phyloP scores from a whole-genome alignment of 139 green algal genomes.

The Klebsormidium nitens region DNA sequence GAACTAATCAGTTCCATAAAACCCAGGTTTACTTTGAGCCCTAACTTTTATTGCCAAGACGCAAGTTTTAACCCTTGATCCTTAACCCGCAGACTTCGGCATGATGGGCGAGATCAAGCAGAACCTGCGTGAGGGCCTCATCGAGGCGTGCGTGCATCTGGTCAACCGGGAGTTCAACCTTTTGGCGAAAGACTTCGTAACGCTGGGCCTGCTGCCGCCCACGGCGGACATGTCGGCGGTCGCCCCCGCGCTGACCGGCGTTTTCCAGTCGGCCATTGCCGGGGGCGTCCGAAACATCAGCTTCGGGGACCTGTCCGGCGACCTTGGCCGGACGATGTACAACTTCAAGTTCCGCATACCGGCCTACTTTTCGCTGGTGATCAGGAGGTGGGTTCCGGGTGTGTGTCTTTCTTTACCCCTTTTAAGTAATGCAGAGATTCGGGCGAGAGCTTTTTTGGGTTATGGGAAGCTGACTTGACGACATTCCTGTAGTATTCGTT shows the following conservation, averaged over 20 bases:
- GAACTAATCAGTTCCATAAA: too few relatives aligned
- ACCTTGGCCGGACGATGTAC: constrained; percentile 34
- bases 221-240: constrained; percentile 6
- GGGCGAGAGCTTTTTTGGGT: too few relatives aligned
- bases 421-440: too few relatives aligned
- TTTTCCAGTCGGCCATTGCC: constrained; percentile 26
- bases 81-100: constrained; percentile 32
- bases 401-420: too few relatives aligned
- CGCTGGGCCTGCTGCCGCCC: constrained; percentile 22
- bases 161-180: constrained; percentile 31
- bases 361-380: constrained; percentile 32
- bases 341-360: constrained; percentile 38
- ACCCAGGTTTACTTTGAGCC: too few relatives aligned
- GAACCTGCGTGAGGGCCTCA: constrained; percentile 21
- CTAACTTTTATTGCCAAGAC: too few relatives aligned
- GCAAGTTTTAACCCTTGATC: too few relatives aligned
- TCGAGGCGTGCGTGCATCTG: constrained; percentile 34
- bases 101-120: constrained; percentile 35
- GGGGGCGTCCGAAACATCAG: constrained; percentile 35
- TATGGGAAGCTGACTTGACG: too few relatives aligned
- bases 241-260: constrained; percentile 18
- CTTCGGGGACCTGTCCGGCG: constrained; percentile 31
- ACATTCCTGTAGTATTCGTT: too few relatives aligned
- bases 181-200: constrained; percentile 31
- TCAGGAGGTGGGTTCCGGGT: constrained; percentile 22